phyloP scores from a whole-genome alignment of 176 grass and related monocot genomes.

The Oropetium thomaeum region DNA sequence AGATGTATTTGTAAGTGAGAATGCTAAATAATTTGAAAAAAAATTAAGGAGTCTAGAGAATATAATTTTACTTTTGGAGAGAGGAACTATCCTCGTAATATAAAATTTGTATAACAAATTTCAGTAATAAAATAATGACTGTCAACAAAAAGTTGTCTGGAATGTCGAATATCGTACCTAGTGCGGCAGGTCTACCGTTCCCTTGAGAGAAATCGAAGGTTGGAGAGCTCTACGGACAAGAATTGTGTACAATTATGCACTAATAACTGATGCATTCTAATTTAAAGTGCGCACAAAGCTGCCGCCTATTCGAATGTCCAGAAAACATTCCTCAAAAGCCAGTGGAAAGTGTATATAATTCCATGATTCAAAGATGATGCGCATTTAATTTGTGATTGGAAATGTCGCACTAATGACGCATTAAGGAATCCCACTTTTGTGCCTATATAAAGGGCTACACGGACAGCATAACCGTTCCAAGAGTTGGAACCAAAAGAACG shows the following conservation, averaged over 20 bases:
- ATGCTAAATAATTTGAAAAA: too few species aligned
- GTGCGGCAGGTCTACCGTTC: background rate
- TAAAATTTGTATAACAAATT: too few species aligned
- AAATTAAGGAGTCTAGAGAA: too few species aligned
- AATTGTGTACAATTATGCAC: slow-evolving; percentile 18
- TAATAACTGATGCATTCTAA: background rate
- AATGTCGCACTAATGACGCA: background rate
- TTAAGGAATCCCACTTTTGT: background rate
- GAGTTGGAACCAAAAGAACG: slow-evolving; percentile 29
- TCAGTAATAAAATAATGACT: background rate
- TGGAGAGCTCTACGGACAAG: background rate
- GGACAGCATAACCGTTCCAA: background rate
- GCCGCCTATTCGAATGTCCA: background rate
- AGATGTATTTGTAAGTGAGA: too few species aligned
- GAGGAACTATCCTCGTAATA: too few species aligned
- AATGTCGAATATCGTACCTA: background rate
- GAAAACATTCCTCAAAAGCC: background rate
- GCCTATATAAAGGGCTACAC: slow-evolving; percentile 36
- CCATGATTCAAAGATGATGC: background rate
- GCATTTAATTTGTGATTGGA: background rate
- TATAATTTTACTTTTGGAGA: too few species aligned
- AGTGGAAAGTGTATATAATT: slow-evolving; percentile 3
- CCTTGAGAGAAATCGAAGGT: background rate
- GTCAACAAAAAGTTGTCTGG: background rate
- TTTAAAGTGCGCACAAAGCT: slow-evolving; percentile 23